Evolutionary conservation across 2,329 filamentous ascomycete species (phyloP).

Genomic region (Bipolaris gigantea): DNA sequence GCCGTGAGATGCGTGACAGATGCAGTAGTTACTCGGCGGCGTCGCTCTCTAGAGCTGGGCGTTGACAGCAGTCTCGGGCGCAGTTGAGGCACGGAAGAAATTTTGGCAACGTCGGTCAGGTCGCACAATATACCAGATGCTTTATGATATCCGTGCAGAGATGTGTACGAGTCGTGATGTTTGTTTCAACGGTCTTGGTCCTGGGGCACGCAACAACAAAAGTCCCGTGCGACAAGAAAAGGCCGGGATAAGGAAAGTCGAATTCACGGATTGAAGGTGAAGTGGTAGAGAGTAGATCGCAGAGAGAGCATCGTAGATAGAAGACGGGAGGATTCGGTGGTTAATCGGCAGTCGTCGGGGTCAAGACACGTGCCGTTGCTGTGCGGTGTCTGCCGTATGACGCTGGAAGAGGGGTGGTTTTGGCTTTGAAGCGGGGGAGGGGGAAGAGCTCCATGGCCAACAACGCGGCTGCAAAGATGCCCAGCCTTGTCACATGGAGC

Average conservation of each 20-base stretch:
- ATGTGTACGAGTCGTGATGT: slow-evolving; percentile 1
- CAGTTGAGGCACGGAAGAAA: slow-evolving; percentile 8
- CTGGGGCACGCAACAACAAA: slow-evolving; percentile 17
- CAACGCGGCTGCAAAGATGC: slow-evolving; percentile 15
- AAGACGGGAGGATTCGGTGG: slow-evolving; percentile 24
- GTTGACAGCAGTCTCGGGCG: slow-evolving; percentile 1
- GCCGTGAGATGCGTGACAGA: slow-evolving; percentile 15
- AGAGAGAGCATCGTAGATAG: neutral
- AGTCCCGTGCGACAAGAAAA: slow-evolving; percentile 25
- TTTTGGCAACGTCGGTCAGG: slow-evolving; percentile 6
- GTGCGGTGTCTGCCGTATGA: slow-evolving; percentile 28
- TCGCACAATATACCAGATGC: neutral
- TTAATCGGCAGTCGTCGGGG: slow-evolving; percentile 28
- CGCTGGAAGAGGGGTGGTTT: slow-evolving; percentile 29
- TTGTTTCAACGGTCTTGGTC: slow-evolving; percentile 20
- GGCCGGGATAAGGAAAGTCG: slow-evolving; percentile 12
- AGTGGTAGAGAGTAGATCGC: slow-evolving; percentile 13
- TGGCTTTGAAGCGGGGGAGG: slow-evolving; percentile 31
- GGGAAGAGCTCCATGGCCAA: slow-evolving; percentile 17
- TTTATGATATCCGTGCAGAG: slow-evolving; percentile 2
- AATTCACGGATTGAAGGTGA: slow-evolving; percentile 18
- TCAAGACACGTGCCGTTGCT: slow-evolving; percentile 19
- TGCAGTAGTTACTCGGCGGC: slow-evolving; percentile 11
- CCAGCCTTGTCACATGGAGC: slow-evolving; percentile 28
- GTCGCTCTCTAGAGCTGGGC: neutral